Conservation (phyloP, 331 rosid genomes). For the Saraca asoca region DNA sequence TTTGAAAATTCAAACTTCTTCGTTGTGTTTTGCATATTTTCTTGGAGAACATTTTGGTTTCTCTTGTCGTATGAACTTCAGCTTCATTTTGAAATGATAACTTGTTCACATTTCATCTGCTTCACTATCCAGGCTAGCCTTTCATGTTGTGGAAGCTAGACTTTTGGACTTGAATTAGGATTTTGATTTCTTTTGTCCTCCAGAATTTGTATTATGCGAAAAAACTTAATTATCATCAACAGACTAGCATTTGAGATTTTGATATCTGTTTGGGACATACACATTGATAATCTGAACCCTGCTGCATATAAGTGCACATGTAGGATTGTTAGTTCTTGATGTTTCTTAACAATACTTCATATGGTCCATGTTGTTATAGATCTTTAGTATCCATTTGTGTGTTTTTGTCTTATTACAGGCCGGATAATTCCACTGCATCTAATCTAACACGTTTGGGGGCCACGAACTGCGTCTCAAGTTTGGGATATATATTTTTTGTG, state of each 20-base stretch:
- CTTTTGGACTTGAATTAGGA: conserved; percentile 2
- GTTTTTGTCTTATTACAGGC: neutral
- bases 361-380: neutral
- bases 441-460: neutral
- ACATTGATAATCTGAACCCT: neutral
- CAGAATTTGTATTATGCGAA: no score
- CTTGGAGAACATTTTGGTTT: neutral
- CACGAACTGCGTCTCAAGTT: neutral
- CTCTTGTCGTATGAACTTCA: conserved; percentile 3
- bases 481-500: conserved; percentile 7
- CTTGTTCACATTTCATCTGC: neutral
- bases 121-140: neutral
- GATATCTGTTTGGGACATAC: no score
- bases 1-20: neutral
- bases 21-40: conserved; percentile 15
- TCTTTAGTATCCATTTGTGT: conserved; percentile 23
- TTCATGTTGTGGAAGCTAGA: neutral
- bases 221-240: no score
- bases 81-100: conserved; percentile 4
- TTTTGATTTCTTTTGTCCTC: neutral
- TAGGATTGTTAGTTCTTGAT: neutral
- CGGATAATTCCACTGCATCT: neutral
- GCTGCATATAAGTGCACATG: neutral
- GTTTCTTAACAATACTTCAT: neutral
- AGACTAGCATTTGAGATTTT: no score